phyloP scores from a whole-genome alignment of 2,329 filamentous ascomycete species.

The Fusarium transvaalense region DNA sequence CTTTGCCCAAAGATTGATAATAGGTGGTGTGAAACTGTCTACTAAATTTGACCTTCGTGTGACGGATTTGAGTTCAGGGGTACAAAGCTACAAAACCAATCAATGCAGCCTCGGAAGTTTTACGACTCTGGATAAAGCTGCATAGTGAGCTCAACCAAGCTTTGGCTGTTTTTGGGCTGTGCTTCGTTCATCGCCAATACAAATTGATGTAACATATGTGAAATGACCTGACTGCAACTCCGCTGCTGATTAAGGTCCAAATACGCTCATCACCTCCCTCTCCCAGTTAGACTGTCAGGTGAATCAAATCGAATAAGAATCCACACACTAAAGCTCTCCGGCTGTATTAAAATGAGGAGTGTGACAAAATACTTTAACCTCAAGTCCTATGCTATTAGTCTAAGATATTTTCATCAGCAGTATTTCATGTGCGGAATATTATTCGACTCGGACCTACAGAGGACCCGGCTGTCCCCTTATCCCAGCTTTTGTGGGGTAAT shows the following conservation, averaged over 20 bases:
- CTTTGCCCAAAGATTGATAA: conserved; percentile 42
- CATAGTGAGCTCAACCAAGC: background rate
- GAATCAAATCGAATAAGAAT: too few species aligned
- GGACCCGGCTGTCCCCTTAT: conserved; percentile 34
- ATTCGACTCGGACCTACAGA: too few species aligned
- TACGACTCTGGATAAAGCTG: background rate
- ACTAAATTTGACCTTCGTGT: background rate
- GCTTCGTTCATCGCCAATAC: background rate
- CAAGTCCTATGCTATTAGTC: too few species aligned
- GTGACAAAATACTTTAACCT: too few species aligned
- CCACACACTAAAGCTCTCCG: too few species aligned
- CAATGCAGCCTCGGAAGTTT: background rate
- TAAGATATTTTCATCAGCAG: too few species aligned
- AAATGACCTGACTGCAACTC: conserved; percentile 6
- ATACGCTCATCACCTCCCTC: conserved; percentile 33
- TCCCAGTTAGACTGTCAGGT: conserved; percentile 34
- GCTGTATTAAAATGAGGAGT: too few species aligned
- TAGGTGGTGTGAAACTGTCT: conserved; percentile 5
- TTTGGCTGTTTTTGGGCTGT: background rate
- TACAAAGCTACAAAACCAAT: background rate
- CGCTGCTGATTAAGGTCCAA: conserved; percentile 3
- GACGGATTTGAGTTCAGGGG: conserved; percentile 23
- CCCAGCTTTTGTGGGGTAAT: conserved; percentile 46
- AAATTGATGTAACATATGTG: conserved; percentile 3
- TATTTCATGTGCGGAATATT: too few species aligned